These are phyloP conservation scores for Helichrysum umbraculigerum DNA, from an alignment of 129 eudicot species.

Conservation along the genomic window DNA sequence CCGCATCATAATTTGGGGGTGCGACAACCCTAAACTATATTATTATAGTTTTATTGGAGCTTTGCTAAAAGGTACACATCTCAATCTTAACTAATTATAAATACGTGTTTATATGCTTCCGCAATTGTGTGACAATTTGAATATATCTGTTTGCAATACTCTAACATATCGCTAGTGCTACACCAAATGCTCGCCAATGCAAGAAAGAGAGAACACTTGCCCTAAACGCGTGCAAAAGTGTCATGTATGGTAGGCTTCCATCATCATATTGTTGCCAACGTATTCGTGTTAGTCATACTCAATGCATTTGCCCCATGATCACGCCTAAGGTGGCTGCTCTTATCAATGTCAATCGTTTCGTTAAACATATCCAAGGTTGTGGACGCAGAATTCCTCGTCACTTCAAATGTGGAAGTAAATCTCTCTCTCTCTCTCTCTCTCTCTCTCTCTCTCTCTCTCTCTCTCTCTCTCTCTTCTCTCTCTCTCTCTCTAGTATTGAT, in stretches of 20 bases:
- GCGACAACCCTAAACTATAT: too few relatives aligned
- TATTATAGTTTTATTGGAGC: too few relatives aligned
- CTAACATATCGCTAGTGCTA: conserved; percentile 9
- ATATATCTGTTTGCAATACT: too few relatives aligned
- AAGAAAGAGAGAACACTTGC: conserved; percentile 37
- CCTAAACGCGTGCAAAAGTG: conserved; percentile 43
- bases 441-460: too few relatives aligned
- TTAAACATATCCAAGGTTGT: conserved; percentile 46
- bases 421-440: too few relatives aligned
- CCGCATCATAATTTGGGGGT: too few relatives aligned
- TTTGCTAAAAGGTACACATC: too few relatives aligned
- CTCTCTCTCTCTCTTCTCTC: too few relatives aligned
- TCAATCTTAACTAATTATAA: too few relatives aligned
- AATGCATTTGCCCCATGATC: conserved; percentile 48
- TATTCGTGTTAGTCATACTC: conserved; percentile 42
- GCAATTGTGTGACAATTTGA: too few relatives aligned
- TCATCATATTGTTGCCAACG: conserved; percentile 42
- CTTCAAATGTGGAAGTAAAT: conserved; percentile 61
- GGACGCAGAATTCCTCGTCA: conserved; percentile 57
- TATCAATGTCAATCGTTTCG: conserved; percentile 26
- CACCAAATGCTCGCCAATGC: conserved; percentile 36
- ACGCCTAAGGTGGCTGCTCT: conserved; percentile 48
- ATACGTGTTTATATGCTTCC: too few relatives aligned
- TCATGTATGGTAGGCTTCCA: conserved; percentile 38
- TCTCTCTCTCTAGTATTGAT: too few relatives aligned